Evolutionary conservation across 2,329 filamentous ascomycete species (phyloP).

Genomic region (Allantophomopsis lycopodina): DNA sequence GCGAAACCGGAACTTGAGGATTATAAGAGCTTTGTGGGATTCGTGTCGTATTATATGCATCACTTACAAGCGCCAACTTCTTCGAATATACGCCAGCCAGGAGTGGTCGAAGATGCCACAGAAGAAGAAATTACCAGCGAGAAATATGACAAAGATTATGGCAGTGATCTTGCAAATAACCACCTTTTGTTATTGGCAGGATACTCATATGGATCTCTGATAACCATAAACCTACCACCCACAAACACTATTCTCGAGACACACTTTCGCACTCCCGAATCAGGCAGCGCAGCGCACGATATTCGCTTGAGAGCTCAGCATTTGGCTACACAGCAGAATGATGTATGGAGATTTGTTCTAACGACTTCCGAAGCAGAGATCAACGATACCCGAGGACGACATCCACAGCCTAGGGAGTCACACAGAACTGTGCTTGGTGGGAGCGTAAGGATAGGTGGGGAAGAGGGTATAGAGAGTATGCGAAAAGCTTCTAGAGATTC

Average conservation of each 20-base stretch:
- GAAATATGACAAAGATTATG: slow-evolving; percentile 1
- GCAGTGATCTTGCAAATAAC: slow-evolving; percentile 6
- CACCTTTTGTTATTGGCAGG: slow-evolving; percentile 50
- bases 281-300: slow-evolving; percentile 48
- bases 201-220: slow-evolving; percentile 84
- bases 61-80: slow-evolving; percentile 16
- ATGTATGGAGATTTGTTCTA: slow-evolving; percentile 7
- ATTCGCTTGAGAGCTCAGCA: slow-evolving; percentile 57
- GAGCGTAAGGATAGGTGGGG: slow-evolving; percentile 14
- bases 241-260: slow-evolving; percentile 26
- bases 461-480: slow-evolving; percentile 14
- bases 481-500: slow-evolving; percentile 22
- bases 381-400: not conserved
- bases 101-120: not conserved
- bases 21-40: slow-evolving; percentile 71
- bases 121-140: not conserved
- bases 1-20: slow-evolving; percentile 69
- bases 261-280: slow-evolving; percentile 39
- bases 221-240: slow-evolving; percentile 60
- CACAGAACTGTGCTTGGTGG: slow-evolving; percentile 3
- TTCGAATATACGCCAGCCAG: not conserved
- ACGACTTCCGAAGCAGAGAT: not conserved
- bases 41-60: slow-evolving; percentile 62
- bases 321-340: slow-evolving; percentile 47
- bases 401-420: slow-evolving; percentile 1